These are phyloP conservation scores for Cladosporium velox DNA, from an alignment of 2,329 filamentous ascomycete species.

Conservation along the genomic window DNA sequence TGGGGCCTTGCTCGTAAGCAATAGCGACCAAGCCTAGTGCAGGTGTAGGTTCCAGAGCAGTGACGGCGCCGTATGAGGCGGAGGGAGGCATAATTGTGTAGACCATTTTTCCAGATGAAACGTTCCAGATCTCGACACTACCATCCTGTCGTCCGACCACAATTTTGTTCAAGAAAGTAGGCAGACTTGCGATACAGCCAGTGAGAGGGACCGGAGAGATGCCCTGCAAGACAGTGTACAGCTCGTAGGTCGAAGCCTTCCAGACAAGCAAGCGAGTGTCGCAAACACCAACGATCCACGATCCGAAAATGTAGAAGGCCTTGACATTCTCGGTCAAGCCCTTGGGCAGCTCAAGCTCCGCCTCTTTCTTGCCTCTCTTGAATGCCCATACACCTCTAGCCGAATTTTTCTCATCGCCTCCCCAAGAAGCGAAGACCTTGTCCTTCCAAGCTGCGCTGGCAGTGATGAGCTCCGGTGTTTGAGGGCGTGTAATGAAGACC, in stretches of 20 bases:
- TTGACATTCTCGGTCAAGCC: slow-evolving; percentile 70
- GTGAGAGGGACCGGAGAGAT: slow-evolving; percentile 66
- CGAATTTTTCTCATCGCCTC: slow-evolving; percentile 56
- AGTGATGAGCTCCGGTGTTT: slow-evolving; percentile 83
- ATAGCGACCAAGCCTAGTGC: slow-evolving; percentile 85
- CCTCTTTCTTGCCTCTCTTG: slow-evolving; percentile 83
- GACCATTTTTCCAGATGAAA: slow-evolving; percentile 86
- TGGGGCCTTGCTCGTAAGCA: slow-evolving; percentile 75
- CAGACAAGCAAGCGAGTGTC: slow-evolving; percentile 80
- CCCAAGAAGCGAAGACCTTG: slow-evolving; percentile 87
- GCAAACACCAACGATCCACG: slow-evolving; percentile 85
- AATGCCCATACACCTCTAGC: slow-evolving; percentile 82
- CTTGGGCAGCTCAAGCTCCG: slow-evolving; percentile 68
- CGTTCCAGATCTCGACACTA: slow-evolving; percentile 94
- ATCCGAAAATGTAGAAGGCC: slow-evolving; percentile 79
- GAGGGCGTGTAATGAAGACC: slow-evolving; percentile 88
- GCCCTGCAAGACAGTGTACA: slow-evolving; percentile 79
- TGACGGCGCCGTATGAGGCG: slow-evolving; percentile 75
- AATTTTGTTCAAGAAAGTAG: slow-evolving; percentile 94
- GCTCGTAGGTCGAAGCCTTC: slow-evolving; percentile 79
- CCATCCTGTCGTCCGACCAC: slow-evolving; percentile 87
- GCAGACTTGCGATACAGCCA: slow-evolving; percentile 80
- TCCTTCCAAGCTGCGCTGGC: slow-evolving; percentile 87
- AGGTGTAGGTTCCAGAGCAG: slow-evolving; percentile 79
- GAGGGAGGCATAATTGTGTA: slow-evolving; percentile 83